Base-by-base conservation (phyloP, 305 asterid species). In the Solanum hybrid region DNA sequence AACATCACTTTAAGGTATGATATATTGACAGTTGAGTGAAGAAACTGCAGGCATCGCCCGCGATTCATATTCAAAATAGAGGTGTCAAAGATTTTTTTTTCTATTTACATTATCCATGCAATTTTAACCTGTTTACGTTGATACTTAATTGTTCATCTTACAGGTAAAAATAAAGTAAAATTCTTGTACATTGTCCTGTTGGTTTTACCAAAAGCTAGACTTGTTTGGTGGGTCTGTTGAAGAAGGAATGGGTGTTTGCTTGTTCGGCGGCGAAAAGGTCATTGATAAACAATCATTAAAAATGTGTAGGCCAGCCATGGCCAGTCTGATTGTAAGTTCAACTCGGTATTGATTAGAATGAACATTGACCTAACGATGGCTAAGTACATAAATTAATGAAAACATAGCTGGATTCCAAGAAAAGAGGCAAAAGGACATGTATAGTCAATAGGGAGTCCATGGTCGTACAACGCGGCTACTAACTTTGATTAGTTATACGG, bases 381-480 rank as follows among this genome's bases (percentile, higher is more conserved):
- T 33, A 57, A 85, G 46, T 20, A 14, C 46, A 83, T 18, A 42
- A 61, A 16, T 14, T 82, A 40, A 81, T 79, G 77, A 69, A 24
- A n/a, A n/a, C 40, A 36, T 83, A 51, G 46, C 88, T 85, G 88
- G 76, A 57, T 85, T 85, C 88, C 88, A 85, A 57, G 76, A 57
- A 61, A 82, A 46, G 20, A 83, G 28, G 87, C 1, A 18, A 83
- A 46, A 31, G 14, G 29, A 22, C 46, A 85, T 18, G 28, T 46
- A 29, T 9, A 11, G 88, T 85, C 46, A 85, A 85, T 18, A 84
- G 22, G 73, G 40, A 83, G 87, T 46, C 87, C 8, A 51, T 31
- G 88, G 76, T 85, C 88, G 11, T 85, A 85, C 13, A 85, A 85
- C 34, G 76, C 33, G 88, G 88, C 88, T 57, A 11, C 31, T 11